Base-by-base conservation (phyloP, 148 eudicot genomes). In the Polygonum aviculare region DNA sequence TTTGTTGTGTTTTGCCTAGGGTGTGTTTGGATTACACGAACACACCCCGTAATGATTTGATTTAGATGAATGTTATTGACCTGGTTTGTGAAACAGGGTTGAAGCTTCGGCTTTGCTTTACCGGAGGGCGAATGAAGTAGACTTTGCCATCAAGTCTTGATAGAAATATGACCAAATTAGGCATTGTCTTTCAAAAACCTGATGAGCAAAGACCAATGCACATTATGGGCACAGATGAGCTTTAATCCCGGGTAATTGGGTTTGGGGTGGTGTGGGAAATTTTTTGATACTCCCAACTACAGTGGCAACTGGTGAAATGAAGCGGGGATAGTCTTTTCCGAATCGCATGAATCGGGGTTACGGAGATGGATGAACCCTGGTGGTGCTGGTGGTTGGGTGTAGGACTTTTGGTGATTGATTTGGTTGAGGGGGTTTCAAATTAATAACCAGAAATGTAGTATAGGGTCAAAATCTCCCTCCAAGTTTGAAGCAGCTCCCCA, bases 81-180 rank as follows among this genome's bases (percentile, higher is more conserved):
- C 14, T 33, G 36, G 62, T 78, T 52, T 38, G 39, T 31, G 22
- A 51, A 75, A 85, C 93, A 95, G 98, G 98, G 96, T 95, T 84
- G 98, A 95, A 89, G 98, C 98, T 74, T 95, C 98, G 75, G 90
- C 97, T 33, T 83, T 95, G 84, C 97, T 95, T 60, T 95, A 95
- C 80, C 84, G 96, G 84, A 90, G 98, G 85, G 98, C 91, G 38
- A 92, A 89, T 77, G 98, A 95, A 78, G 91, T 83, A 69, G 94
- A 95, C 60, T 95, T 95, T 89, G 89, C 96, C 47, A 85, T 95
- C 80, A 92, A 92, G 84, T 76, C 88, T 22, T 88, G 81, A 88
- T 70, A 15, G 72, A 33, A 12, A 4, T 18, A 35, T 35, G 40
- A 35, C 18, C 14, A 15, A 4, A 33, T 63, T 33, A 14, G 40